Conservation (phyloP, 352 stramenopile genomes). For the Pythium phragmiticola region DNA sequence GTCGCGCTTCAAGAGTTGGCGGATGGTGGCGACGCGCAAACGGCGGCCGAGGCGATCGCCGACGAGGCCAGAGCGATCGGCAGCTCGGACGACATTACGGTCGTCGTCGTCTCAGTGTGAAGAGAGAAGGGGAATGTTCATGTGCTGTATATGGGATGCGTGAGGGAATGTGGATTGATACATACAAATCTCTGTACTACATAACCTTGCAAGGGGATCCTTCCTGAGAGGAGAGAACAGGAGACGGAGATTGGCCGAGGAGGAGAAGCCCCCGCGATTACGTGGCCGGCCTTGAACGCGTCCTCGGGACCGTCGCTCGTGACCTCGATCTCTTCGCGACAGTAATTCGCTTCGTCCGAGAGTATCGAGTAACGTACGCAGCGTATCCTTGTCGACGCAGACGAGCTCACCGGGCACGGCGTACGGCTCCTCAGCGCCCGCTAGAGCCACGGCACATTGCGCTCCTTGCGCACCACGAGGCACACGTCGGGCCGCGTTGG, state of each 20-base stretch:
- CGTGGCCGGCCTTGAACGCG: slow-evolving; percentile 21
- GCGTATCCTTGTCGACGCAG: slow-evolving; percentile 47
- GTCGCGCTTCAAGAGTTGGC: slow-evolving; percentile 41
- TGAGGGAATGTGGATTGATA: no score
- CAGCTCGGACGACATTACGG: slow-evolving; percentile 67
- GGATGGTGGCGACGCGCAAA: slow-evolving; percentile 32
- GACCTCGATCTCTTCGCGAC: slow-evolving; percentile 59
- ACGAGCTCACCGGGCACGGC: slow-evolving; percentile 59
- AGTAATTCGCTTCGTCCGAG: slow-evolving; percentile 69
- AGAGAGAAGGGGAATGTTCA: background rate
- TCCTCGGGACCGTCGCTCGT: slow-evolving; percentile 33
- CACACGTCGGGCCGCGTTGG: slow-evolving; percentile 45
- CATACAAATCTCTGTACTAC: no score
- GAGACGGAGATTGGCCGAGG: no score
- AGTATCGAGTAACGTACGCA: slow-evolving; percentile 59
- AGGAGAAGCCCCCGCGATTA: no score
- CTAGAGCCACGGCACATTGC: slow-evolving; percentile 68
- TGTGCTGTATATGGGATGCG: no score
- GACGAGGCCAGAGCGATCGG: slow-evolving; percentile 45
- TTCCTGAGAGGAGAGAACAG: no score
- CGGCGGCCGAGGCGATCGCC: slow-evolving; percentile 52
- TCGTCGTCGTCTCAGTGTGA: slow-evolving; percentile 54
- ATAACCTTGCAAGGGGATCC: no score
- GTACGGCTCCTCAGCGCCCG: slow-evolving; percentile 34
- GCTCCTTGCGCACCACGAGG: slow-evolving; percentile 60